Percentiles rank a stretch among this genome's conserved stretches.
Conservation (phyloP, 441 rosid genomes). For the Jatropha multifida region DNA sequence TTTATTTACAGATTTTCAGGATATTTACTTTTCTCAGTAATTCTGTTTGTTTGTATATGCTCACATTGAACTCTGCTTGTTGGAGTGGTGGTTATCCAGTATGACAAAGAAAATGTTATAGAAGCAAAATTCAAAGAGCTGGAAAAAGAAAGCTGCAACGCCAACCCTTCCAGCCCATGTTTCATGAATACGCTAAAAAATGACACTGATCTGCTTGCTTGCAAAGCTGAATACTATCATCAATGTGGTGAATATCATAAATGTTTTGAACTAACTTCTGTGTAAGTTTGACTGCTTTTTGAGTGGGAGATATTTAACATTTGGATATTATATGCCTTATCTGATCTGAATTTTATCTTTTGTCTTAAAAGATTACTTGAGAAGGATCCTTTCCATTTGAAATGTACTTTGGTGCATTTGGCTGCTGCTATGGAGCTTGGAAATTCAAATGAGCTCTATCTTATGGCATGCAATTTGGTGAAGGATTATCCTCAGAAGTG, state of each 20-base stretch:
- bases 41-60: slow-evolving; percentile 8
- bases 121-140: slow-evolving; percentile 83
- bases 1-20: background rate
- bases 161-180: slow-evolving; percentile 46
- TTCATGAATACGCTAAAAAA: slow-evolving; percentile 58
- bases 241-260: slow-evolving; percentile 92
- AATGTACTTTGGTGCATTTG: slow-evolving; percentile 80
- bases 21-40: slow-evolving; percentile 8
- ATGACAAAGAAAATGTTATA: slow-evolving; percentile 68
- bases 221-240: slow-evolving; percentile 96
- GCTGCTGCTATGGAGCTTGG: slow-evolving; percentile 97
- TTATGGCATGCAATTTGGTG: slow-evolving; percentile 92
- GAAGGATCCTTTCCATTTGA: slow-evolving; percentile 94
- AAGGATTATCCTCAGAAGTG: slow-evolving; percentile 96
- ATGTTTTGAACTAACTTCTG: slow-evolving; percentile 82
- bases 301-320: slow-evolving; percentile 17
- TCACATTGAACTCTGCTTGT: slow-evolving; percentile 23
- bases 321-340: slow-evolving; percentile 17
- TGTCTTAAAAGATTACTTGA: slow-evolving; percentile 67
- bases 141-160: slow-evolving; percentile 65
- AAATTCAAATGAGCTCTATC: slow-evolving; percentile 91
- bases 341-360: slow-evolving; percentile 18
- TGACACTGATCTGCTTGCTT: slow-evolving; percentile 81
- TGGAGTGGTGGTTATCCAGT: slow-evolving; percentile 35
- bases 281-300: slow-evolving; percentile 48